A percentile compares a stretch with the other conserved stretches of the same genome.
Conservation (phyloP, 73 alveolate species). For the Paramecium pentaurelia region DNA sequence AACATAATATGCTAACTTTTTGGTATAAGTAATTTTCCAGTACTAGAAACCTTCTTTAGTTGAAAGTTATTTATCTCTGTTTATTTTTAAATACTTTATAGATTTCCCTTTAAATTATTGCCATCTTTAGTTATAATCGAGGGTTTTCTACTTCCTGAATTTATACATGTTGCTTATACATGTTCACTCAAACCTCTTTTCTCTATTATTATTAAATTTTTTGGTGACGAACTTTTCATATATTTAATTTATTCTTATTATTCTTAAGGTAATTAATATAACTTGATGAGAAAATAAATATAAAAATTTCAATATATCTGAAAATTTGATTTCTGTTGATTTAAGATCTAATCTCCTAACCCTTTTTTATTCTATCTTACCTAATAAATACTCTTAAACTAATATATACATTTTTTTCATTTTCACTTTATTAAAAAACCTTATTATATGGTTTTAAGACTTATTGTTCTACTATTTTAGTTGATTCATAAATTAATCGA, state of each 20-base stretch:
- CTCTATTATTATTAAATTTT: background rate
- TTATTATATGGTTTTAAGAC: background rate
- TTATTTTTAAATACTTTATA: background rate
- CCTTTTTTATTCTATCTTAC: background rate
- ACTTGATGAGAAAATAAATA: background rate
- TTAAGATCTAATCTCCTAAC: background rate
- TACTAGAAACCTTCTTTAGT: background rate
- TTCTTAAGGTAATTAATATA: background rate
- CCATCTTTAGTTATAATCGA: background rate
- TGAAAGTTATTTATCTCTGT: background rate
- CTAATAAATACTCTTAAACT: too few relatives aligned
- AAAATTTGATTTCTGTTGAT: background rate
- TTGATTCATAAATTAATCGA: background rate
- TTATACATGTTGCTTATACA: background rate
- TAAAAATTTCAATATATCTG: background rate
- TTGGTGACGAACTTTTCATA: background rate
- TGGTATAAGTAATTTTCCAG: background rate
- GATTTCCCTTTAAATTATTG: background rate
- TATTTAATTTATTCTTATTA: background rate
- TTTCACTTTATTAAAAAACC: background rate
- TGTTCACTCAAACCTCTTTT: slow-evolving; percentile 4
- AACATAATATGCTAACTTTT: background rate
- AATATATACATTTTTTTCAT: background rate
- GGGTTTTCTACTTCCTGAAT: background rate
- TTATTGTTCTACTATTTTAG: background rate